Evolutionary conservation across 768 basidiomycete genomes (phyloP), one percentile per base, ranked within the genome.

Genomic region (Panaeolus papilionaceus): DNA sequence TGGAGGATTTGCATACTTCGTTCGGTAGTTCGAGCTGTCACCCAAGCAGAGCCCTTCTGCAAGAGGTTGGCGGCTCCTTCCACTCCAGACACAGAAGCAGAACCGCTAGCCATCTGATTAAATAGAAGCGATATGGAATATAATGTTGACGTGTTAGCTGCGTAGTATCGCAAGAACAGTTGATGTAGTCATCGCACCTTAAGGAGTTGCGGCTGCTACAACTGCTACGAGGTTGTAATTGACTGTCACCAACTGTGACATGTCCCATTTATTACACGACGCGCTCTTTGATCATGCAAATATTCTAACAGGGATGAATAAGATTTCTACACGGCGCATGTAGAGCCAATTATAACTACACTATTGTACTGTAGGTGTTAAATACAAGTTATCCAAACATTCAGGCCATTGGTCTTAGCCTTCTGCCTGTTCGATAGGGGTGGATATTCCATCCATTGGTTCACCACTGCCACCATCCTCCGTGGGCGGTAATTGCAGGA

Each of bases 381-480:
- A 45, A 45, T 63, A 63, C 62, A 45, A 23, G 42, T 40, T 63
- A 63, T 63, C 38, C 42, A 63, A 16, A 37, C 16, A 10, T 51
- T 58, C 14, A 58, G 14, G 33, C 10, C 4, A 11, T 58, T 11
- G 6, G 33, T 10, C 3, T 58, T 33, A 58, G 28, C 26, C 54
- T 28, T 58, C 54, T 33, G 12, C 54, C 23, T 37, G 63, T 61
- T 37, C 64, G 49, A 39, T 63, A 61, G 64, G 65, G 68, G 73
- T 72, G 81, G 54, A 37, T 28, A 58, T 33, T 58, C 26, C 54
- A 37, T 58, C 54, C 54, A 58, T 58, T 4, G 28, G 54, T 58
- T 87, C 88, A 54, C 83, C 88, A 54, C 83, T 82, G 69, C 88
- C 87, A 14, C 82, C 83, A 49, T 76, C 85, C 67, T 89, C 88